Evolutionary conservation across 176 grass and related monocot species (phyloP).

Genomic region (Oryza rufipogon): DNA sequence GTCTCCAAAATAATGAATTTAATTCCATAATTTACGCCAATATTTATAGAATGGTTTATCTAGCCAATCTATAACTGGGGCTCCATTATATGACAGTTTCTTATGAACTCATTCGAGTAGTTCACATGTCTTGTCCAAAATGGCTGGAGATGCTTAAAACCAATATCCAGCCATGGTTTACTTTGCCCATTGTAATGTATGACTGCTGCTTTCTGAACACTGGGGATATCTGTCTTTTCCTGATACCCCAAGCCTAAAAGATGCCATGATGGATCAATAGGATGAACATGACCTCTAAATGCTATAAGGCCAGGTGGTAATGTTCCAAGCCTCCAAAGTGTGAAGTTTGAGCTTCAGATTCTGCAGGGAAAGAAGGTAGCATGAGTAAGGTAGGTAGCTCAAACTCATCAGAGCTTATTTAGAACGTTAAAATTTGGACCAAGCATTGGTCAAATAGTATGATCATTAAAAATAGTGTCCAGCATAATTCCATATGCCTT

Average conservation of each 20-base stretch:
- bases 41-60: constrained; percentile 46
- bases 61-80: constrained; percentile 64
- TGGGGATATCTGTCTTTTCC: constrained; percentile 82
- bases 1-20: constrained; percentile 70
- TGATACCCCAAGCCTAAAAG: constrained; percentile 95
- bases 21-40: constrained; percentile 56
- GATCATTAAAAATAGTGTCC: not conserved
- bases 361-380: constrained; percentile 47
- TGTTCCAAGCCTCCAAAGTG: constrained; percentile 98
- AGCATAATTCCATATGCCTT: constrained; percentile 15
- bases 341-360: constrained; percentile 93
- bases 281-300: constrained; percentile 88
- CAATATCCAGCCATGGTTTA: constrained; percentile 96
- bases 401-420: constrained; percentile 10
- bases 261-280: constrained; percentile 87
- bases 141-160: constrained; percentile 83
- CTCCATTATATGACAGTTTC: constrained; percentile 92
- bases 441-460: constrained; percentile 12
- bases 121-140: constrained; percentile 97
- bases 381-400: constrained; percentile 6
- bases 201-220: constrained; percentile 78
- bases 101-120: constrained; percentile 89
- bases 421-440: constrained; percentile 3
- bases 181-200: constrained; percentile 96
- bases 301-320: constrained; percentile 95